Base-by-base conservation (phyloP, 2,329 filamentous ascomycete genomes). In the Mariannaea elegans region DNA sequence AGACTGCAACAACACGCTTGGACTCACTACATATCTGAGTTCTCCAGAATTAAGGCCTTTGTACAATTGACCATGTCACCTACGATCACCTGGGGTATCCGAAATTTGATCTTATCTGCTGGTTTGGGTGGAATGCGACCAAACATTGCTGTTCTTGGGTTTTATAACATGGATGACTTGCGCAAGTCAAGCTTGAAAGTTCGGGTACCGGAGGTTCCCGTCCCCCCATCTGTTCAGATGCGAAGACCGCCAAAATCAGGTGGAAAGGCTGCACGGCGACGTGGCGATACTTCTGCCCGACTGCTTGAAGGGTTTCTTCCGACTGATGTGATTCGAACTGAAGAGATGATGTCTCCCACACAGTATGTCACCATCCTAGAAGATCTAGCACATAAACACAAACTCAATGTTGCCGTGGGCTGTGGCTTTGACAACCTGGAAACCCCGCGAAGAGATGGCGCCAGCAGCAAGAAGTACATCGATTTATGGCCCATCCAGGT, bases 401-500 rank as follows among this genome's bases (percentile, higher is more conserved):
- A 91, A 53, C 88, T 95, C 58, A 97, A 97, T 68, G 91, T 96
- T 23, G 93, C 92, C 2, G 84, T 97, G 36, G 93, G 90, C 0
- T 92, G 91, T 71, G 92, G 92, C 0, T 97, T 96, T 64, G 87
- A 92, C 51, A 78, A 86, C 2, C 79, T 97, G 2, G 90, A 95
- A 70, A 85, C 92, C 0, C 93, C 93, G 1, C 81, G 85, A 18
- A 74, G 81, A 1, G 81, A 87, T 36, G 83, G 82, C 4, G 71
- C 73, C 16, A 86, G 89, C 52, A 80, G 79, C 4, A 94, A 94
- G 72, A 91, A 88, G 69, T 94, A 90, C 70, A 92, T 97, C 62
- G 93, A 97, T 70, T 78, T 97, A 4, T 97, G 93, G 93, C 93
- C 93, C 0, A 95, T 97, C 52, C 93, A 97, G 66, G 97, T 97